Base-by-base conservation (phyloP, 345 rosid species). In the Heritiera littoralis region DNA sequence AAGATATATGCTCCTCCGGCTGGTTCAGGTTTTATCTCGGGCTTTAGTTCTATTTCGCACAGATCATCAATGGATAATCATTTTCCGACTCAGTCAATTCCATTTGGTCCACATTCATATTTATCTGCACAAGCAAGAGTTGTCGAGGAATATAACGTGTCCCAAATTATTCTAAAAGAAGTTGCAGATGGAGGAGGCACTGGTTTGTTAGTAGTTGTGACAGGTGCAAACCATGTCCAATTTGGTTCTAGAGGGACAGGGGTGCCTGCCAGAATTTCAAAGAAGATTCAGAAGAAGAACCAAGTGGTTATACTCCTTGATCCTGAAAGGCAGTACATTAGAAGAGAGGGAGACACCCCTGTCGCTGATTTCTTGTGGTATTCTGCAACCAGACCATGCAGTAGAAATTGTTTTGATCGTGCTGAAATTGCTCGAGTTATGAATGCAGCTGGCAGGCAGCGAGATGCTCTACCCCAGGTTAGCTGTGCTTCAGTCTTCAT, bases 381-480 rank as follows among this genome's bases (percentile, higher is more conserved):
- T 85, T 93, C 98, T 80, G 97, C 93, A 1, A 93, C 98, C 76
- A 92, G 98, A 81, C 95, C 98, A 9, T 95, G 98, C 87, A 92
- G 84, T 76, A 90, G 98, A 79, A 95, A 95, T 77, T 95, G 98
- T 81, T 93, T 89, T 82, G 98, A 94, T 79, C 91, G 97, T 77
- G 98, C 95, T 74, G 98, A 94, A 86, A 94, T 94, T 75, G 95
- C 98, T 82, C 89, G 97, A 75, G 97, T 93, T 23, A 94, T 94
- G 98, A 93, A 92, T 88, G 98, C 97, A 1, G 98, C 95, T 65
- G 97, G 98, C 77, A 90, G 94, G 86, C 91, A 81, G 79, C 90
- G 94, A 75, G 95, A 93, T 84, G 97, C 93, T 59, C 87, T 92
- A 77, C 98, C 98, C 9, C 94, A 93, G 94, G 97, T 94, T 66